A percentile compares a stretch with the other conserved stretches of the same genome.
Evolutionary conservation across 306 rosid genomes (phyloP).

Genomic region (Heteromeles arbutifolia): DNA sequence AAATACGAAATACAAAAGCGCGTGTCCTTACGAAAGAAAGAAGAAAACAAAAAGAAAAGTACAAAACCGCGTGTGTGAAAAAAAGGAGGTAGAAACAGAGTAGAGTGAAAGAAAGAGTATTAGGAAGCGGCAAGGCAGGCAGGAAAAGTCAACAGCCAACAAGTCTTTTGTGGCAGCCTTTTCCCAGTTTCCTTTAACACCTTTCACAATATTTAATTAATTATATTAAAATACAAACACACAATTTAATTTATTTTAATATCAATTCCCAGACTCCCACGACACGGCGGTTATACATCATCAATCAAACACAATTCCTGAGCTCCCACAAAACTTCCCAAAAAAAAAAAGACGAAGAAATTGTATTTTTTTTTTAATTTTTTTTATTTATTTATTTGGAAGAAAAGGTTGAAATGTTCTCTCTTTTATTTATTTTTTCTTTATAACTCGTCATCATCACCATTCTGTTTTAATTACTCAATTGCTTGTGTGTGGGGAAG

Average conservation of each 20-base stretch:
- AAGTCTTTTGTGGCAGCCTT: slow-evolving; percentile 32
- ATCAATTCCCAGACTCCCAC: neutral
- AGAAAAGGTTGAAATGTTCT: slow-evolving; percentile 16
- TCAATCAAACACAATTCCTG: slow-evolving; percentile 2
- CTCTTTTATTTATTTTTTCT: slow-evolving; percentile 16
- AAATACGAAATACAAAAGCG: neutral
- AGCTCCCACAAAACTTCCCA: slow-evolving; percentile 16
- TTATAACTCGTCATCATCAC: slow-evolving; percentile 13
- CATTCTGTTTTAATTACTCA: slow-evolving; percentile 16
- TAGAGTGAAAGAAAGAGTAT: neutral
- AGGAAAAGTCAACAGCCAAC: slow-evolving; percentile 44
- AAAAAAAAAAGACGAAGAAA: too few relatives aligned
- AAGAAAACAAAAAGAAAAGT: neutral
- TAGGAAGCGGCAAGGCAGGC: neutral
- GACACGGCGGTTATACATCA: slow-evolving; percentile 38
- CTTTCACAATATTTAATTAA: neutral
- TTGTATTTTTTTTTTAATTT: neutral
- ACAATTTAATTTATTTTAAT: neutral
- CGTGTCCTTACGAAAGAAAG: neutral
- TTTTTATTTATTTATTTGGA: neutral
- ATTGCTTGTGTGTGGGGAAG: slow-evolving; percentile 15
- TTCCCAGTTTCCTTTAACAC: neutral
- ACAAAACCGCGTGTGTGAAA: neutral
- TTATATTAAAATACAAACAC: neutral
- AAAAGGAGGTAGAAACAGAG: neutral